A percentile compares a stretch with the other conserved stretches of the same genome.
These are phyloP conservation scores for Colletotrichum horii DNA, from an alignment of 2,329 filamentous ascomycete species.

Conservation along the genomic window DNA sequence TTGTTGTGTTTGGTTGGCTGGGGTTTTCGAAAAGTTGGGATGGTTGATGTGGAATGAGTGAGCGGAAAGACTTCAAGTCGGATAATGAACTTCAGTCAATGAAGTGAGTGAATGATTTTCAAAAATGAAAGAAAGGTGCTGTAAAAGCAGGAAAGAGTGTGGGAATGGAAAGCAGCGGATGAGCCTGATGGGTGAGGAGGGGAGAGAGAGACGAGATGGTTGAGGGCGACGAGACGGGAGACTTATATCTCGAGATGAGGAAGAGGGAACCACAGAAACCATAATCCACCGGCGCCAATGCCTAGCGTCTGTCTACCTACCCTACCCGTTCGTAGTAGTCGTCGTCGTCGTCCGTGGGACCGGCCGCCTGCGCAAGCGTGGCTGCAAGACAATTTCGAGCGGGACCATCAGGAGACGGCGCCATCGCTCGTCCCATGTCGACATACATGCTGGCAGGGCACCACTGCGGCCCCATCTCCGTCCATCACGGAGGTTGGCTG, in stretches of 20 bases:
- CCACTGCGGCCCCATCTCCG: constrained; percentile 2
- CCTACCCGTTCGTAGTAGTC: background rate
- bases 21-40: constrained; percentile 4
- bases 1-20: background rate
- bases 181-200: constrained; percentile 14
- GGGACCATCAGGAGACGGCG: constrained; percentile 11
- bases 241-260: constrained; percentile 20
- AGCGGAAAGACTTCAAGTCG: constrained; percentile 18
- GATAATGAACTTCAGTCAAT: constrained; percentile 22
- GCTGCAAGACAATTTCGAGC: constrained; percentile 12
- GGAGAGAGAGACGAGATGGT: background rate
- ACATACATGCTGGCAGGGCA: background rate
- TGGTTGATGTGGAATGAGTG: background rate
- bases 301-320: background rate
- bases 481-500: background rate
- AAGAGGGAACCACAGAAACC: background rate
- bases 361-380: background rate
- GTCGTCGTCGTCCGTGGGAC: background rate
- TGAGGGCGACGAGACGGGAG: background rate
- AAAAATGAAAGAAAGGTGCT: constrained; percentile 20
- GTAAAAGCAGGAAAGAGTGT: constrained; percentile 19
- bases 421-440: constrained; percentile 1
- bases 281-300: background rate
- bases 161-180: constrained; percentile 17
- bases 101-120: constrained; percentile 11